These are phyloP conservation scores for Pythium chondricola DNA, from an alignment of 352 stramenopile species.

Conservation along the genomic window DNA sequence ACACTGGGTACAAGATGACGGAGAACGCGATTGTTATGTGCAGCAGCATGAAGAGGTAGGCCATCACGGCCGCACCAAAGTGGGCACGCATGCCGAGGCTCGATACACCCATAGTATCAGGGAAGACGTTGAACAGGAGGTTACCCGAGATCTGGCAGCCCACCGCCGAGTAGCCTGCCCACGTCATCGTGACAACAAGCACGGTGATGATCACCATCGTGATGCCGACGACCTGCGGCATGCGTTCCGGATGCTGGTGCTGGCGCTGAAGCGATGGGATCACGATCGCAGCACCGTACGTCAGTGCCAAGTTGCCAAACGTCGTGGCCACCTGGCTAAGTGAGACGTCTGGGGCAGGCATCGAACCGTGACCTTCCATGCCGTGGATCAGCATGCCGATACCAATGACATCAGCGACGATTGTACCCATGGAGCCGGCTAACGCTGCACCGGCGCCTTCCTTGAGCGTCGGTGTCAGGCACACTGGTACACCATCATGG, in stretches of 20 bases:
- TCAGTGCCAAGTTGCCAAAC: constrained; percentile 60
- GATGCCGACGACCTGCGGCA: constrained; percentile 50
- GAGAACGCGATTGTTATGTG: constrained; percentile 54
- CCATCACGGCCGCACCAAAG: constrained; percentile 23
- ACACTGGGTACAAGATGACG: constrained; percentile 50
- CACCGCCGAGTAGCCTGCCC: constrained; percentile 42
- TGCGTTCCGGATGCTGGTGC: constrained; percentile 48
- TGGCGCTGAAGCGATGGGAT: constrained; percentile 58
- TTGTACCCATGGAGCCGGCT: constrained; percentile 47
- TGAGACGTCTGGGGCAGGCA: constrained; percentile 33
- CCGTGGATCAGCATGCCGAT: constrained; percentile 40
- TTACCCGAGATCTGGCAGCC: constrained; percentile 67
- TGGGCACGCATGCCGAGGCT: constrained; percentile 21
- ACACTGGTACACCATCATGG: constrained; percentile 41
- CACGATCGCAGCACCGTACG: constrained; percentile 55
- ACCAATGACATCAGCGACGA: constrained; percentile 50
- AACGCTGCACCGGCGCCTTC: constrained; percentile 51
- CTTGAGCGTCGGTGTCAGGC: constrained; percentile 53
- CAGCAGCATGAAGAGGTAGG: constrained; percentile 49
- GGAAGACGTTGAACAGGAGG: constrained; percentile 61
- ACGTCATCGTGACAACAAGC: constrained; percentile 39
- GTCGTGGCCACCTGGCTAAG: constrained; percentile 45
- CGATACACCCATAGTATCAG: constrained; percentile 23
- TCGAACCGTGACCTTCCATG: constrained; percentile 43
- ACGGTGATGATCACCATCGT: constrained; percentile 47